phyloP scores from a whole-genome alignment of 768 basidiomycete genomes.

The Obba rivulosa region DNA sequence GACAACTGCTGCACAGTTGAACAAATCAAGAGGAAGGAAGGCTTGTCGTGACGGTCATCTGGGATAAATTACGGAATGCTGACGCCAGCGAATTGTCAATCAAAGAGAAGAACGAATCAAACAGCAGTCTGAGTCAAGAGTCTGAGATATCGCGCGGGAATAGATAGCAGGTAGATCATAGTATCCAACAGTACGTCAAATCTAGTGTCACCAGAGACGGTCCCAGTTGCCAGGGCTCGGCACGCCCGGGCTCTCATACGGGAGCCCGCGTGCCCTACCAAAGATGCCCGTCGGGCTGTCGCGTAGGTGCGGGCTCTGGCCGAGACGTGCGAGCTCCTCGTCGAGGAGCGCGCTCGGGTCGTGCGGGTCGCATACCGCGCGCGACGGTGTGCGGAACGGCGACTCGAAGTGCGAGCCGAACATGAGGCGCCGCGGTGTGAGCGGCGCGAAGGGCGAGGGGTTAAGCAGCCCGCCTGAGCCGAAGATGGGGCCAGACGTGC shows the following conservation, averaged over 20 bases:
- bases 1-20: too few species aligned
- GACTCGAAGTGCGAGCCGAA: constrained; percentile 29
- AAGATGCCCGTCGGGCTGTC: constrained; percentile 65
- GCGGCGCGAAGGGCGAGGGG: constrained; percentile 25
- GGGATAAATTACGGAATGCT: too few species aligned
- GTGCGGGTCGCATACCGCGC: constrained; percentile 61
- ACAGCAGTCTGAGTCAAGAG: too few species aligned
- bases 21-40: too few species aligned
- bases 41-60: too few species aligned
- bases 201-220: constrained; percentile 18
- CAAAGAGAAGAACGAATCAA: too few species aligned
- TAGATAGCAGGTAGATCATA: neutral
- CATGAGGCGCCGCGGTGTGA: constrained; percentile 43
- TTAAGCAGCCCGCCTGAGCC: constrained; percentile 6
- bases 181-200: neutral
- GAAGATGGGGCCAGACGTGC: constrained; percentile 17
- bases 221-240: constrained; percentile 51
- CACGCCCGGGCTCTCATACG: constrained; percentile 73
- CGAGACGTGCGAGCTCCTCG: constrained; percentile 58
- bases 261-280: constrained; percentile 44
- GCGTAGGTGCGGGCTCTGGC: constrained; percentile 20
- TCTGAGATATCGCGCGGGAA: too few species aligned
- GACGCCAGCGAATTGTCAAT: too few species aligned
- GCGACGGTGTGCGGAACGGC: constrained; percentile 39
- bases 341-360: constrained; percentile 64